Base-by-base conservation (phyloP, 179 eudicot species). In the Patellifolia procumbens region DNA sequence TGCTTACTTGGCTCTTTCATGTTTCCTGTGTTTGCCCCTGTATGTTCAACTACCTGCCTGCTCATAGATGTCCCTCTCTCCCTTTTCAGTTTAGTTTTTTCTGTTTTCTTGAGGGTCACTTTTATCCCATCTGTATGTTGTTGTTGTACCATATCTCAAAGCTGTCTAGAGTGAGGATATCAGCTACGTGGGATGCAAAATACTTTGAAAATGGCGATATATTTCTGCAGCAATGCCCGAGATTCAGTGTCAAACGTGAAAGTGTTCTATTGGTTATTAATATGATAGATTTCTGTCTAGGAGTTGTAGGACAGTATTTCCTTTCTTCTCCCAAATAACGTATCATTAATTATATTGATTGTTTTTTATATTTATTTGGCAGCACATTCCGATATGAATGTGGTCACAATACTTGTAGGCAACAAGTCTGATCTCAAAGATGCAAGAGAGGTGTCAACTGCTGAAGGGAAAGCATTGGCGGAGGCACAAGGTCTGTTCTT, bases 351-450 rank as follows among this genome's bases (percentile, higher is more conserved):
- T 59, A 51, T 28, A 37, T 74, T 77, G 81, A 78, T 51, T 13
- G 8, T 43, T 65, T 61, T 45, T 55, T 66, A 51, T 63, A 20
- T 51, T 53, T 85, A 24, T 52, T 77, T 68, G 87, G 85, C 98
- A 94, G 98, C 98, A 79, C 92, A 92, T 77, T 94, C 98, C 0
- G 98, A 94, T 83, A 94, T 94, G 98, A 94, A 94, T 64, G 98
- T 94, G 74, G 98, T 94, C 45, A 92, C 97, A 2, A 90, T 94
- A 84, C 89, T 94, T 19, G 92, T 94, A 22, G 98, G 98, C 29
- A 94, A 94, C 88, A 94, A 94, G 79, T 84, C 96, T 0, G 98
- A 94, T 81, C 89, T 94, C 26, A 87, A 83, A 78, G 97, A 94
- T 58, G 89, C 86, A 28, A 89, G 97, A 70, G 98, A 92, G 84